These are phyloP conservation scores for Boletellus deceptivus DNA, from an alignment of 1,284 basidiomycete genomes.

Conservation along the genomic window DNA sequence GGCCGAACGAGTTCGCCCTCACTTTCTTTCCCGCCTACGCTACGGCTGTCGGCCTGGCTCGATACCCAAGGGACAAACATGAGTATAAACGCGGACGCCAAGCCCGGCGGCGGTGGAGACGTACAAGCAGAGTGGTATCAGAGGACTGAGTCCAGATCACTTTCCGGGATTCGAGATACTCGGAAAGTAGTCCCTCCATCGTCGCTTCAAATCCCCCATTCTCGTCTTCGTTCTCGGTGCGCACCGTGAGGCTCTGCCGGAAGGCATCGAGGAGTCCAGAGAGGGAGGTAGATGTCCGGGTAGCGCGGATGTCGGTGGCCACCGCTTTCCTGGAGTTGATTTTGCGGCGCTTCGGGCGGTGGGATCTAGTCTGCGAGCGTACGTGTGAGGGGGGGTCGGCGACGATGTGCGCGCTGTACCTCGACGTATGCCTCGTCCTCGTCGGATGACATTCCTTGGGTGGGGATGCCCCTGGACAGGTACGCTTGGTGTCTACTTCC, in stretches of 20 bases:
- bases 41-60: constrained; percentile 14
- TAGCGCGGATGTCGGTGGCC: constrained; percentile 7
- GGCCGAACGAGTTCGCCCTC: constrained; percentile 23
- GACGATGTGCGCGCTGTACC: constrained; percentile 6
- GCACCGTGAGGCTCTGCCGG: constrained; percentile 4
- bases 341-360: constrained; percentile 30
- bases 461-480: too few species aligned
- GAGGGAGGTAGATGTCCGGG: constrained; percentile 18
- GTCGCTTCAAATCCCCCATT: constrained; percentile 23
- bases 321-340: constrained; percentile 17
- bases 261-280: constrained; percentile 20
- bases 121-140: constrained; percentile 9
- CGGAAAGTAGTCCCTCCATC: constrained; percentile 25
- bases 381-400: neutral
- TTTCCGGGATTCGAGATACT: constrained; percentile 23
- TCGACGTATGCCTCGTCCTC: constrained; percentile 21
- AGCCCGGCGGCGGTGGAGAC: neutral
- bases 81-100: neutral
- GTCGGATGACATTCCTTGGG: too few species aligned
- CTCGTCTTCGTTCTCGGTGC: neutral
- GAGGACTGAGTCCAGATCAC: constrained; percentile 8
- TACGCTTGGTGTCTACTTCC: too few species aligned
- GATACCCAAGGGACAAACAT: neutral
- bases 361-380: constrained; percentile 8
- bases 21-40: neutral